Conservation (phyloP, 345 rosid genomes). For the Rhodomyrtus tomentosa region DNA sequence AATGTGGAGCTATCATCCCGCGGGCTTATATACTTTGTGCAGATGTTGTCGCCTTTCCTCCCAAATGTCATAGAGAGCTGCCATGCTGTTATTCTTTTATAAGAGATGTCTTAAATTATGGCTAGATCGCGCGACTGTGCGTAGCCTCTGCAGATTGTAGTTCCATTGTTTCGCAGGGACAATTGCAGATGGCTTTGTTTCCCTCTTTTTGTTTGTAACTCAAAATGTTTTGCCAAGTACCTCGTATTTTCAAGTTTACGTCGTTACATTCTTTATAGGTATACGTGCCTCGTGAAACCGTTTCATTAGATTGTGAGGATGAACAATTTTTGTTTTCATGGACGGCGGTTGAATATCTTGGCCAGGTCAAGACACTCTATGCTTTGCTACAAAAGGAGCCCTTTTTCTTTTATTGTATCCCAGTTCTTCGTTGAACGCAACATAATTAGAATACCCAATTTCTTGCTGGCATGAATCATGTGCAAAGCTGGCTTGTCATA, state of each 20-base stretch:
- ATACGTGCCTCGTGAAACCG: background rate
- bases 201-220: background rate
- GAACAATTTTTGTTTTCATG: background rate
- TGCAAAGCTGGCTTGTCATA: background rate
- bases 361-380: background rate
- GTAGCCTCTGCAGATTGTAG: background rate
- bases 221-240: background rate
- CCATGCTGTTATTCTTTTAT: background rate
- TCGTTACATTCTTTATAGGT: background rate
- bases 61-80: background rate
- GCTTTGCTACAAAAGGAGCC: background rate
- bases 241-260: background rate
- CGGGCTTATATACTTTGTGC: background rate
- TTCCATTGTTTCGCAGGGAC: background rate
- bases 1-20: background rate
- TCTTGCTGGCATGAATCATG: background rate
- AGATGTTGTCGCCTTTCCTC: background rate
- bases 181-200: background rate
- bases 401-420: background rate
- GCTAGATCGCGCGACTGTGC: background rate
- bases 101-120: background rate
- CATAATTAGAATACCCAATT: background rate
- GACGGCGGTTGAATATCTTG: background rate
- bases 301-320: background rate
- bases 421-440: background rate